Percentiles rank a stretch among this genome's conserved stretches.
These are phyloP conservation scores for Trypanosomatidae sp. DNA, from an alignment of 208 protist species.

Conservation along the genomic window DNA sequence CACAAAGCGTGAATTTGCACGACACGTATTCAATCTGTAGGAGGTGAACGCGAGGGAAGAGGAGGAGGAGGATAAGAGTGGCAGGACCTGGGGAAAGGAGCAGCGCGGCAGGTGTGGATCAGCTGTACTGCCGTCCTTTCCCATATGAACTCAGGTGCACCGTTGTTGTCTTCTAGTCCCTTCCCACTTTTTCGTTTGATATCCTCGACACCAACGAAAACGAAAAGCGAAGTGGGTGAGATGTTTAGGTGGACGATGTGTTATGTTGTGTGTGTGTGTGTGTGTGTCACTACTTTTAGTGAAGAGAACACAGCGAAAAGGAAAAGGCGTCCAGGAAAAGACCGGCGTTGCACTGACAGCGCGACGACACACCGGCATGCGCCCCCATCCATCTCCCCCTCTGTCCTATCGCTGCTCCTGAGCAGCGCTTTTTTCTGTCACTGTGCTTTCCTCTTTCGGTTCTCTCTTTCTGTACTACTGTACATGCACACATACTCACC, in stretches of 20 bases:
- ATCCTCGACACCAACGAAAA: too few species aligned
- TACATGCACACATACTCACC: not conserved
- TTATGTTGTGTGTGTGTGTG: not conserved
- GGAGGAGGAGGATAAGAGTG: too few species aligned
- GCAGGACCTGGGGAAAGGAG: too few species aligned
- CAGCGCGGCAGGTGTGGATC: too few species aligned
- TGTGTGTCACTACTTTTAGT: not conserved
- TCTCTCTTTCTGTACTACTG: too few species aligned
- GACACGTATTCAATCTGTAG: too few species aligned
- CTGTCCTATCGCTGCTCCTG: not conserved
- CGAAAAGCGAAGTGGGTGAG: not conserved
- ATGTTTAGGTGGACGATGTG: not conserved
- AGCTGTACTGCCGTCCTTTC: not conserved
- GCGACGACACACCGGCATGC: not conserved
- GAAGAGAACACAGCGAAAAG: not conserved
- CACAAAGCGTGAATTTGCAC: too few species aligned
- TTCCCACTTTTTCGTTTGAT: not conserved
- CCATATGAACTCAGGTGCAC: too few species aligned
- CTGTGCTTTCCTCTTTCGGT: not conserved
- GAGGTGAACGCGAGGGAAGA: too few species aligned
- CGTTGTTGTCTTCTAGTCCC: not conserved
- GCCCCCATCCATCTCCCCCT: not conserved
- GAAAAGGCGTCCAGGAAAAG: not conserved
- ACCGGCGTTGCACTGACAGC: not conserved
- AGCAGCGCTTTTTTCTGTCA: not conserved